These are phyloP conservation scores for Nelumbo lutea DNA, from an alignment of 164 flowering plant genomes.

Conservation along the genomic window DNA sequence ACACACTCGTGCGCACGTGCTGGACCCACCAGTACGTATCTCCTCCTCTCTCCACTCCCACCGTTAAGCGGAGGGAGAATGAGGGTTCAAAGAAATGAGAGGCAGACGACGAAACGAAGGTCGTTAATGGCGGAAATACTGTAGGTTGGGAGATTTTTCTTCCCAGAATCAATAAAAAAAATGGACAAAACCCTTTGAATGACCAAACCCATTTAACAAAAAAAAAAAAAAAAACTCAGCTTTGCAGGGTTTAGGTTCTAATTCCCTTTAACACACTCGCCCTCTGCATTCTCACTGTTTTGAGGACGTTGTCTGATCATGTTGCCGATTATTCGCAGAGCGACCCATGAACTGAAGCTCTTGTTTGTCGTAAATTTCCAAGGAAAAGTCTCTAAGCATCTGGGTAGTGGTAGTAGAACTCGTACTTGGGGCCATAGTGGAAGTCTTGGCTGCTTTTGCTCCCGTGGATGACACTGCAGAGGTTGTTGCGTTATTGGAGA, in stretches of 20 bases:
- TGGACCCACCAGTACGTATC: background rate
- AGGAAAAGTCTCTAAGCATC: slow-evolving; percentile 42
- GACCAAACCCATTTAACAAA: background rate
- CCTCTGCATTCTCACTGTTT: background rate
- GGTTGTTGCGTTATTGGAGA: background rate
- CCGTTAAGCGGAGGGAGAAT: background rate
- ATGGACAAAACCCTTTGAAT: background rate
- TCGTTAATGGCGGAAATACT: background rate
- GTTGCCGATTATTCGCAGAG: slow-evolving; percentile 10
- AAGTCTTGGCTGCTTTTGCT: slow-evolving; percentile 4
- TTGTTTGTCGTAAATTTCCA: slow-evolving; percentile 42
- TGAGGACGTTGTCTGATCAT: slow-evolving; percentile 3
- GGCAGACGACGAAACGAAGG: background rate
- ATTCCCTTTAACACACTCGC: background rate
- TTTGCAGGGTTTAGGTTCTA: no score
- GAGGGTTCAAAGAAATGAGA: background rate
- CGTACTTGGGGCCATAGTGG: slow-evolving; percentile 29
- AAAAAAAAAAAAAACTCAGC: background rate
- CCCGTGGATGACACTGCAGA: background rate
- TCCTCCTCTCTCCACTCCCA: background rate
- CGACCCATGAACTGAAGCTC: slow-evolving; percentile 47
- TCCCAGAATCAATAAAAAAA: no score
- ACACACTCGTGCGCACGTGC: slow-evolving; percentile 11
- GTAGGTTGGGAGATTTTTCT: no score
- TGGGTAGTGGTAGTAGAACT: slow-evolving; percentile 22